Evolutionary conservation across 148 eudicot species (phyloP).

Genomic region (Fagopyrum homotropicum): DNA sequence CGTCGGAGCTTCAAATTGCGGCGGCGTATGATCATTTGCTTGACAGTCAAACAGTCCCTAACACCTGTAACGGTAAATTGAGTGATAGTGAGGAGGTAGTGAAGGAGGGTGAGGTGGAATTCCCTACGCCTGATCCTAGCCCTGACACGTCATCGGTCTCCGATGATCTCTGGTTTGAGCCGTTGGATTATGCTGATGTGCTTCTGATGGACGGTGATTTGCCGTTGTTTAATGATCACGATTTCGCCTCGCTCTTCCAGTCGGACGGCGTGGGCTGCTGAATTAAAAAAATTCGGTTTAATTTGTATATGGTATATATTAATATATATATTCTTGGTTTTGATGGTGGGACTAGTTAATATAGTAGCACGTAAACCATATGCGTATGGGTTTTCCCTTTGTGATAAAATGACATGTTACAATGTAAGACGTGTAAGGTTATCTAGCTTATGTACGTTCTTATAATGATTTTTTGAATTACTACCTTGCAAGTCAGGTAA

Average conservation of each 20-base stretch:
- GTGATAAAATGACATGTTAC: too few relatives aligned
- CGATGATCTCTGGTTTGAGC: constrained; percentile 13
- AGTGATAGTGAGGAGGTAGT: neutral
- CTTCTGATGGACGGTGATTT: constrained; percentile 1
- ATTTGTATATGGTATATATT: neutral
- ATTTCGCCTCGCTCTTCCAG: neutral
- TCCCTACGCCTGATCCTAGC: constrained; percentile 7
- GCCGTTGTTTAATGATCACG: constrained; percentile 1
- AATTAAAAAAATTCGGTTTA: neutral
- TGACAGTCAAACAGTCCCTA: neutral
- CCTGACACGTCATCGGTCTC: neutral
- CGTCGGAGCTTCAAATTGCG: neutral
- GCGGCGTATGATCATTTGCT: neutral
- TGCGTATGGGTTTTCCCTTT: neutral
- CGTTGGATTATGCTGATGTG: neutral
- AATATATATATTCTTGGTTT: neutral
- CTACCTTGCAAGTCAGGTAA: too few relatives aligned
- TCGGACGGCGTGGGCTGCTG: neutral
- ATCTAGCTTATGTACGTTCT: too few relatives aligned
- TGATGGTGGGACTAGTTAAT: neutral
- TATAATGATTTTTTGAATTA: too few relatives aligned
- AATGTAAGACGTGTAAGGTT: too few relatives aligned
- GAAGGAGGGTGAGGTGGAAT: neutral
- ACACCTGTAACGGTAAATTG: neutral
- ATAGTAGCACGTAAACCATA: neutral